Base-by-base conservation (phyloP, 78 protist species). In the Dictyostelium brefeldianum region DNA sequence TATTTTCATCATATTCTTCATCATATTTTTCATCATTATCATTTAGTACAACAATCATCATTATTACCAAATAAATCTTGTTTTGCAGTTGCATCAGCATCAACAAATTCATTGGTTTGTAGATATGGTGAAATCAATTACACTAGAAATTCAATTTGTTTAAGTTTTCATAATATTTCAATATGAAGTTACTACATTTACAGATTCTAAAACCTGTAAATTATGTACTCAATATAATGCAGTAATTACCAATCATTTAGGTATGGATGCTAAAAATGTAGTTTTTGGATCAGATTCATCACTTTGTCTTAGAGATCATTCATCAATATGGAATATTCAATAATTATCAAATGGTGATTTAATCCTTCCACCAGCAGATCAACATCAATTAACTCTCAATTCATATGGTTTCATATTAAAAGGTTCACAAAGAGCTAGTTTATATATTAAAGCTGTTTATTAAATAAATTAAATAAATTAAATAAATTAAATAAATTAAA, bases 331-430 rank as follows among this genome's bases (percentile, higher is more conserved):
- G 83, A 78, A 73, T 20, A 46, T 73, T 14, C 43, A 73, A 47
- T 27, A 1, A 47, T 46, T 47, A 47, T 46, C 57, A 5, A 47
- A 47, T 73, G 79, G 51, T 46, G 57, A 73, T 73, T 70, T 70
- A 5, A 70, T 70, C n/a, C n/a, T n/a, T 17, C 51, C 41, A 9
- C 78, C 78, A 70, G 5, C 48, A 4, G n/a, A 15, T 27, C 78
- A 70, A 70, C 47, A 17, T 25, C 36, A 29, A 41, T 25, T 1
- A 41, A 27, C 2, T 11, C 11, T 10, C 8, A 4, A 53, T 70
- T 15, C n/a, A 78, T 71, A 11, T 78, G 69, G 70, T 56, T 78
- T 78, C 70, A 78, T 78, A 7, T 1, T 78, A 3, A 36, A 78
- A 56, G 83, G 83, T 14, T 5, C 71, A 8, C 59, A 75, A 1